These are phyloP conservation scores for Tylopilus vinaceipallidus DNA, from an alignment of 768 basidiomycete species.

Conservation along the genomic window DNA sequence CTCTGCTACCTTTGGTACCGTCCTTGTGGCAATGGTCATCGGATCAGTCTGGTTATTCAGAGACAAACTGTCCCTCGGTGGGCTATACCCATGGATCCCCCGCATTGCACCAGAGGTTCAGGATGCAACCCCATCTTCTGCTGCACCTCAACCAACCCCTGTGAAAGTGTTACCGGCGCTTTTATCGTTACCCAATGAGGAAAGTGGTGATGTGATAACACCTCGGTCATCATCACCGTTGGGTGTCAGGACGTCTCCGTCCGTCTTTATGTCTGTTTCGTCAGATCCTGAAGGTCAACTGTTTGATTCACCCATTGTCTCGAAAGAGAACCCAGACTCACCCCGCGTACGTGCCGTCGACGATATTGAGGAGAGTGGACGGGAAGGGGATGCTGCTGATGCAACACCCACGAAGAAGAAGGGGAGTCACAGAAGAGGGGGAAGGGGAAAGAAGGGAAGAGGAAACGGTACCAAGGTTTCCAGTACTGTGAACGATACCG, in stretches of 20 bases:
- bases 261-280: not conserved
- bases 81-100: slow-evolving; percentile 9
- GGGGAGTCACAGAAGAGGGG: slow-evolving; percentile 36
- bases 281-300: slow-evolving; percentile 1
- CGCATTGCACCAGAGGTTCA: not conserved
- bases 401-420: slow-evolving; percentile 45
- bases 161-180: not conserved
- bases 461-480: slow-evolving; percentile 29
- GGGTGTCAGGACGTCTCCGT: slow-evolving; percentile 1
- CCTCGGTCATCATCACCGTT: not conserved
- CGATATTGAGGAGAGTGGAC: slow-evolving; percentile 61
- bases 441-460: slow-evolving; percentile 53
- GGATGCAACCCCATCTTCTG: not conserved
- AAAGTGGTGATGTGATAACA: not conserved
- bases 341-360: slow-evolving; percentile 14
- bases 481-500: slow-evolving; percentile 21
- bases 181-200: slow-evolving; percentile 1
- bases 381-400: slow-evolving; percentile 42
- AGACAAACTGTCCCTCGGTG: slow-evolving; percentile 14
- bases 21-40: slow-evolving; percentile 23
- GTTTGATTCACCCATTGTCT: slow-evolving; percentile 2
- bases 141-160: not conserved
- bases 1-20: slow-evolving; percentile 18
- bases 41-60: slow-evolving; percentile 27
- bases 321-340: slow-evolving; percentile 10